Conservation (phyloP, 129 eudicot genomes). For the Artemisia argyi region DNA sequence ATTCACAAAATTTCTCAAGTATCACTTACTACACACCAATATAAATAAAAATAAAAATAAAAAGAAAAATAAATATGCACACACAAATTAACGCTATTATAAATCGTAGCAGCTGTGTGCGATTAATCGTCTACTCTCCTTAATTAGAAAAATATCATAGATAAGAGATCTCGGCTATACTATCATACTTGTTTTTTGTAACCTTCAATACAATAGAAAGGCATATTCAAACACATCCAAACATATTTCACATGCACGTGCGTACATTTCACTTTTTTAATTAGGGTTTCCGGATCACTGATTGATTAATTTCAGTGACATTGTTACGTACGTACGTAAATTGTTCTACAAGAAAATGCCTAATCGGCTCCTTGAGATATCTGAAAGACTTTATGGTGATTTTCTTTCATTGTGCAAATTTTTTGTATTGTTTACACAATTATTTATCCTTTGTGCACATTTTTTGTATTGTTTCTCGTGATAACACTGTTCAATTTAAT, state of each 20-base stretch:
- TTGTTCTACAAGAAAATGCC: background rate
- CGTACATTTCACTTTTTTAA: background rate
- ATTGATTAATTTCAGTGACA: background rate
- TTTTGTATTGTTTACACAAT: background rate
- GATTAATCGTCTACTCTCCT: too few relatives aligned
- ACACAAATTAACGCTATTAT: too few relatives aligned
- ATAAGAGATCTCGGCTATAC: too few relatives aligned
- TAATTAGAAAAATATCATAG: too few relatives aligned
- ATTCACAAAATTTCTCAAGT: too few relatives aligned
- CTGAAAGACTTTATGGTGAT: background rate
- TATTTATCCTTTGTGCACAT: background rate
- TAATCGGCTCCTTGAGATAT: background rate
- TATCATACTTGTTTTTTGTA: too few relatives aligned
- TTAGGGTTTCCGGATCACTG: background rate
- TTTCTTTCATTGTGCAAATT: background rate
- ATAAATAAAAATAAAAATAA: too few relatives aligned
- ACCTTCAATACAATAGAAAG: too few relatives aligned
- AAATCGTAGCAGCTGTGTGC: too few relatives aligned
- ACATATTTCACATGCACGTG: background rate
- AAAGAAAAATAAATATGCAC: too few relatives aligned
- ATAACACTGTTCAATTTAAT: background rate
- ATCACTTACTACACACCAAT: too few relatives aligned
- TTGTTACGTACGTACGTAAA: background rate
- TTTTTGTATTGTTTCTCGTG: background rate
- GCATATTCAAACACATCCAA: too few relatives aligned